These are phyloP conservation scores for Fusarium veterinarium DNA, from an alignment of 2,329 filamentous ascomycete genomes.

Conservation along the genomic window DNA sequence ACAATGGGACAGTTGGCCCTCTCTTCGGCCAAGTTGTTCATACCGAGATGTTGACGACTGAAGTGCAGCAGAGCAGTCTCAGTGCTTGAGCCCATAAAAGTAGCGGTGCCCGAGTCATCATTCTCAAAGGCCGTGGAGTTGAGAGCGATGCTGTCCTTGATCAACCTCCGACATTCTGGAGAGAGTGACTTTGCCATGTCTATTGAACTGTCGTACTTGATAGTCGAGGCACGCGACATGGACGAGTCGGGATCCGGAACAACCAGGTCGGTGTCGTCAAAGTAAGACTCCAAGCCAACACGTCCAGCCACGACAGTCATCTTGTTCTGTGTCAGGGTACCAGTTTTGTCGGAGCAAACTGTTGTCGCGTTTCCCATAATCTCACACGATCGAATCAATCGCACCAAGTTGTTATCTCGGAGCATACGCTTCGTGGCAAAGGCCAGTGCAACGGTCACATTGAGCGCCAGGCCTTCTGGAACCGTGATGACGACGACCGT, in stretches of 20 bases:
- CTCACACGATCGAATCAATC: constrained; percentile 68
- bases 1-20: constrained; percentile 58
- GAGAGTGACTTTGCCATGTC: constrained; percentile 48
- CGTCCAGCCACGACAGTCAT: constrained; percentile 71
- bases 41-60: constrained; percentile 61
- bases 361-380: constrained; percentile 74
- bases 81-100: constrained; percentile 66
- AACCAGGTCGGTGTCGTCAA: constrained; percentile 50
- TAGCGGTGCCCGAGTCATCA: constrained; percentile 49
- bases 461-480: constrained; percentile 69
- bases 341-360: constrained; percentile 74
- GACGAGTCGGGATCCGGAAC: constrained; percentile 33
- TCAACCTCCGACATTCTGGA: constrained; percentile 49
- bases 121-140: constrained; percentile 67
- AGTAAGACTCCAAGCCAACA: constrained; percentile 56
- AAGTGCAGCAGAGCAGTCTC: constrained; percentile 65
- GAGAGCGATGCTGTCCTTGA: constrained; percentile 56
- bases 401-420: constrained; percentile 71
- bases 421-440: constrained; percentile 73
- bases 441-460: constrained; percentile 70
- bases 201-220: constrained; percentile 45
- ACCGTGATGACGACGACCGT: constrained; percentile 70
- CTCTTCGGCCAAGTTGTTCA: constrained; percentile 58
- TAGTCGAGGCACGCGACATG: constrained; percentile 36
- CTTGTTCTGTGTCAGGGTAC: constrained; percentile 72